phyloP scores from a whole-genome alignment of 176 grass and related monocot species.

The Lolium multiflorum region DNA sequence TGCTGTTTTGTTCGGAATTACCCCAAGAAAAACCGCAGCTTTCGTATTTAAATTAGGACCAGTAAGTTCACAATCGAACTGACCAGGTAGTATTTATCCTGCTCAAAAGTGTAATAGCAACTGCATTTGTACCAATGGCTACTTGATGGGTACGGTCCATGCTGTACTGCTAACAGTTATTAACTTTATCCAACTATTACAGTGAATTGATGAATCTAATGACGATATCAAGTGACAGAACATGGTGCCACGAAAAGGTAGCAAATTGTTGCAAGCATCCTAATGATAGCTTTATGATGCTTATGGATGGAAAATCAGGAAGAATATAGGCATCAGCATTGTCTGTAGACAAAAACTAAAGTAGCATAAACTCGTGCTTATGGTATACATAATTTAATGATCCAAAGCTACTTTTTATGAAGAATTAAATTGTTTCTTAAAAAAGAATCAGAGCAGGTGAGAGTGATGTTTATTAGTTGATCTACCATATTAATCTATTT shows the following conservation, averaged over 20 bases:
- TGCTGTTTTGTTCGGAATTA: not conserved
- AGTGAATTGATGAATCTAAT: not conserved
- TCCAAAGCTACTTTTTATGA: not conserved
- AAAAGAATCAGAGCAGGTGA: not conserved
- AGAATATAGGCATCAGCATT: not conserved
- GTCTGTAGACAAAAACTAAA: not conserved
- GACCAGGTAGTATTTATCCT: not conserved
- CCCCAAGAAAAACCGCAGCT: not conserved
- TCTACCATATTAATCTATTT: no score
- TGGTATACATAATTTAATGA: not conserved
- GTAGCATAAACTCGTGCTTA: not conserved
- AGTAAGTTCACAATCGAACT: not conserved
- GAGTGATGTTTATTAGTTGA: not conserved
- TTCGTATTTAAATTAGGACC: not conserved
- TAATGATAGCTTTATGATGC: slow-evolving; percentile 6
- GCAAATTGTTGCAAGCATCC: not conserved
- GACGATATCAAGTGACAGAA: not conserved
- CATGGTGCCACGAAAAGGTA: not conserved
- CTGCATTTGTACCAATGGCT: not conserved
- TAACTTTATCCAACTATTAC: not conserved
- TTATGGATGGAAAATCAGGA: not conserved
- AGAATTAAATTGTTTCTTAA: not conserved
- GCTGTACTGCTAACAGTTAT: not conserved
- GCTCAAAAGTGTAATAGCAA: not conserved
- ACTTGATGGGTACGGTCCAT: not conserved